A percentile compares a stretch with the other conserved stretches of the same genome.
Conservation (phyloP, 73 alveolate genomes). For the Diophrys sp. region DNA sequence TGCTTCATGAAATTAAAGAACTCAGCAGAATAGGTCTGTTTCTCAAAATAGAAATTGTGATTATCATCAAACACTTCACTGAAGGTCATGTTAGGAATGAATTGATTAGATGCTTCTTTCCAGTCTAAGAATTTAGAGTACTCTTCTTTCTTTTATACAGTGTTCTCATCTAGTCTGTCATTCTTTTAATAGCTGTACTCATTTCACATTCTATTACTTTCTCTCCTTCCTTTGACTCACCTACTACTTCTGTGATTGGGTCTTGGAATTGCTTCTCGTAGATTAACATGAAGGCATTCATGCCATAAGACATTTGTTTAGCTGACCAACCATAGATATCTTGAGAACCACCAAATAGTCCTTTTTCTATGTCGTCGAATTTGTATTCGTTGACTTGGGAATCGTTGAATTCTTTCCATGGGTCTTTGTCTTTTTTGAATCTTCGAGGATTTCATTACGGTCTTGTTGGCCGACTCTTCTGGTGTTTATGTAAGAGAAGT, state of each 20-base stretch:
- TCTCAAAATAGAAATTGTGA: conserved; percentile 48
- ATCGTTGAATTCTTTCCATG: conserved; percentile 90
- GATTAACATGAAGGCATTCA: conserved; percentile 86
- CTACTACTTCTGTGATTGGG: conserved; percentile 41
- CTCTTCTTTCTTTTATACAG: conserved; percentile 35
- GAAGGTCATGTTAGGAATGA: conserved; percentile 40
- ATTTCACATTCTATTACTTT: neutral
- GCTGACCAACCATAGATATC: conserved; percentile 9
- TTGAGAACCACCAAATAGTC: conserved; percentile 21
- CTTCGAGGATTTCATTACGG: conserved; percentile 30
- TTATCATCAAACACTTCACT: conserved; percentile 47
- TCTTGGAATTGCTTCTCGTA: conserved; percentile 77
- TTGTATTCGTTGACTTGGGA: conserved; percentile 70
- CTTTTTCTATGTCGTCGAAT: conserved; percentile 74
- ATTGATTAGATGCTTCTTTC: conserved; percentile 19
- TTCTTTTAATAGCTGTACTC: no score
- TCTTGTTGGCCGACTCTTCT: conserved; percentile 38
- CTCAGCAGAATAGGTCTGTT: conserved; percentile 57
- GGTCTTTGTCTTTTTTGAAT: conserved; percentile 55
- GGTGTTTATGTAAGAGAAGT: conserved; percentile 64
- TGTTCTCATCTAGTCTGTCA: no score
- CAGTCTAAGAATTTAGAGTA: conserved; percentile 21
- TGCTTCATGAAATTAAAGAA: conserved; percentile 50
- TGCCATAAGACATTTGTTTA: conserved; percentile 49
- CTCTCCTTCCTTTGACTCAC: neutral